phyloP scores from a whole-genome alignment of 2,329 filamentous ascomycete genomes.

The Lasiodiplodia hormozganensis region DNA sequence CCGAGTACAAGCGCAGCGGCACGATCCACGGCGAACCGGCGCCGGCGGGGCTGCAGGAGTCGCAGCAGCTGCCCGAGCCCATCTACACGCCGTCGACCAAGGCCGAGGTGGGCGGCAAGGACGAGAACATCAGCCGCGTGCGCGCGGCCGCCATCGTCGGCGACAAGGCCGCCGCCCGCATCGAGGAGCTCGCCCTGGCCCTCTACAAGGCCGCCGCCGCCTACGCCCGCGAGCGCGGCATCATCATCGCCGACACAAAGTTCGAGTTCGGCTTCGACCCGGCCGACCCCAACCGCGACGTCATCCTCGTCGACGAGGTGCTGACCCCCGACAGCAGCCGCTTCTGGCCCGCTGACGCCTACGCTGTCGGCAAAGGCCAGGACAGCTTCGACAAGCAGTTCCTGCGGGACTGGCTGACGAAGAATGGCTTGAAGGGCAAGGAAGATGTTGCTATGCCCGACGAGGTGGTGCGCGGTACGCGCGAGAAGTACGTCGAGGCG shows the following conservation, averaged over 20 bases:
- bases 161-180: slow-evolving; percentile 66
- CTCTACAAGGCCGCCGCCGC: slow-evolving; percentile 70
- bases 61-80: slow-evolving; percentile 70
- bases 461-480: slow-evolving; percentile 73
- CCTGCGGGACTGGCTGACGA: slow-evolving; percentile 81
- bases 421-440: slow-evolving; percentile 76
- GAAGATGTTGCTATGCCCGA: slow-evolving; percentile 74
- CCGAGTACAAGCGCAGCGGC: slow-evolving; percentile 74
- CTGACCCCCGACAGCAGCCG: slow-evolving; percentile 77
- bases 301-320: slow-evolving; percentile 84
- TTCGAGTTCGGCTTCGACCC: slow-evolving; percentile 75
- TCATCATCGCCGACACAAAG: slow-evolving; percentile 80
- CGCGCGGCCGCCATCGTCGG: slow-evolving; percentile 68
- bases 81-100: slow-evolving; percentile 87
- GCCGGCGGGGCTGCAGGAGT: slow-evolving; percentile 72
- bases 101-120: slow-evolving; percentile 77
- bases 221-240: slow-evolving; percentile 70
- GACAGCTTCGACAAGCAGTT: slow-evolving; percentile 83
- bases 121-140: slow-evolving; percentile 76
- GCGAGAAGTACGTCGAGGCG: slow-evolving; percentile 76
- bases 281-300: slow-evolving; percentile 61
- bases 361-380: slow-evolving; percentile 76
- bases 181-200: slow-evolving; percentile 69
- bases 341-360: slow-evolving; percentile 82
- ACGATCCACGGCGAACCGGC: slow-evolving; percentile 81